phyloP scores from a whole-genome alignment of 1,284 basidiomycete genomes.

The Boletus smithii region DNA sequence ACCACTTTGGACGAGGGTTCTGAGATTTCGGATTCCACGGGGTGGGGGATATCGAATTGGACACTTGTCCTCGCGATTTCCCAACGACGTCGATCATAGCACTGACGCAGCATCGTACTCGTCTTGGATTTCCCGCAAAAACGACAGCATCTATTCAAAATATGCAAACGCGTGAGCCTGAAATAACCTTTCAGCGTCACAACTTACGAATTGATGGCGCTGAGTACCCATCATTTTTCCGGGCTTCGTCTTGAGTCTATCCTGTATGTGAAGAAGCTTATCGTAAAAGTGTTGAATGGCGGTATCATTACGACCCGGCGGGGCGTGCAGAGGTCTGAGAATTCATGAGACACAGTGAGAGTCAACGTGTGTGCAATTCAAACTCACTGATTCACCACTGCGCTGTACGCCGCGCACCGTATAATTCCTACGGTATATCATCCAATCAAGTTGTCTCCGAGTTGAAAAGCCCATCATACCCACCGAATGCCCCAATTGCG shows the following conservation, averaged over 20 bases:
- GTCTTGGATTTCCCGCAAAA: constrained; percentile 48
- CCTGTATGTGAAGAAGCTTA: constrained; percentile 75
- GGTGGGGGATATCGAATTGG: background rate
- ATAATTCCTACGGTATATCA: constrained; percentile 58
- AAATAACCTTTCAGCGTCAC: background rate
- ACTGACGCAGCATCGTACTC: constrained; percentile 36
- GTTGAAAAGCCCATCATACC: constrained; percentile 14
- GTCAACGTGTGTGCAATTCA: background rate
- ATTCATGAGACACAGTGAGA: constrained; percentile 8
- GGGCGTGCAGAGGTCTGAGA: constrained; percentile 63
- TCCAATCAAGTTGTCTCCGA: background rate
- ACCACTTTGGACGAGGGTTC: background rate
- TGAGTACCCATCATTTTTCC: constrained; percentile 70
- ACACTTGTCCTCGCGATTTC: background rate
- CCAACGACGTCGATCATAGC: background rate
- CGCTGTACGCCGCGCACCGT: constrained; percentile 82
- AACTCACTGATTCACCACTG: constrained; percentile 58
- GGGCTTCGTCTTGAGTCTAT: constrained; percentile 71
- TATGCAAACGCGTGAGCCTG: constrained; percentile 1
- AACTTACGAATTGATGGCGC: constrained; percentile 68
- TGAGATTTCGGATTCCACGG: too few relatives aligned
- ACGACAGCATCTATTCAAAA: constrained; percentile 49
- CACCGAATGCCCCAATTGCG: constrained; percentile 89
- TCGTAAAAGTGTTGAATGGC: constrained; percentile 87
- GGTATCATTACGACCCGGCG: constrained; percentile 49